Evolutionary conservation across 768 basidiomycete genomes (phyloP), one percentile per base, ranked within the genome.

Genomic region (Kockovaella imperatae): DNA sequence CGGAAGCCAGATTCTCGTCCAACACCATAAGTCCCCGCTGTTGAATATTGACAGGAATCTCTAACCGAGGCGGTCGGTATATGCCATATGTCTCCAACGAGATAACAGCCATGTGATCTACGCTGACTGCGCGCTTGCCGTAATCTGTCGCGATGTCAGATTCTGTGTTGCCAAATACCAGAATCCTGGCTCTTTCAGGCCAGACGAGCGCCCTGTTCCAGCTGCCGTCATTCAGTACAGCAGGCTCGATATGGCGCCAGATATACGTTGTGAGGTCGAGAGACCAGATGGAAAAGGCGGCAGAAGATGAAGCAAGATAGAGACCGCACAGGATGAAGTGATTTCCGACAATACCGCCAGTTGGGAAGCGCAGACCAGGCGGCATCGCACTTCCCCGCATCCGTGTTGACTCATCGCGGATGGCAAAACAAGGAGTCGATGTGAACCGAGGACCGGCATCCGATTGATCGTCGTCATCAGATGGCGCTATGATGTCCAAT

Each of bases 281-380:
- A 1, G 87, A 86, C 91, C 91, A 99, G 49, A 97, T 85, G 8
- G 89, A 90, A 71, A 90, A 99, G 23, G 87, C 87, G 63, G 93
- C 90, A 59, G 86, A 87, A 34, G 84, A 83, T 63, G 90, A 86
- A 0, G 91, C 88, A 49, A 99, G 83, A 66, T 95, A 95, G 17
- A 89, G 93, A 25, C 93, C 93, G 7, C 88, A 89, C 44, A 97
- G 83, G 70, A 99, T 84, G 67, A 99, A 79, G 69, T 68, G 56
- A 26, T 81, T 82, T 25, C 91, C 95, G 5, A 95, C 75, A 52
- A 96, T 82, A 26, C 88, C 87, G 17, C 91, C 93, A 0, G 89
- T 86, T 5, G 93, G 93, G 74, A 99, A 99, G 7, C 93, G 84
- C 35, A 97, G 80, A 11, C 93, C 93, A 0, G 95, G 93, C 18